Percentiles rank a stretch among this genome's conserved stretches.
Evolutionary conservation across 352 stramenopile species (phyloP).

Genomic region (Thraustochytrium striatum): DNA sequence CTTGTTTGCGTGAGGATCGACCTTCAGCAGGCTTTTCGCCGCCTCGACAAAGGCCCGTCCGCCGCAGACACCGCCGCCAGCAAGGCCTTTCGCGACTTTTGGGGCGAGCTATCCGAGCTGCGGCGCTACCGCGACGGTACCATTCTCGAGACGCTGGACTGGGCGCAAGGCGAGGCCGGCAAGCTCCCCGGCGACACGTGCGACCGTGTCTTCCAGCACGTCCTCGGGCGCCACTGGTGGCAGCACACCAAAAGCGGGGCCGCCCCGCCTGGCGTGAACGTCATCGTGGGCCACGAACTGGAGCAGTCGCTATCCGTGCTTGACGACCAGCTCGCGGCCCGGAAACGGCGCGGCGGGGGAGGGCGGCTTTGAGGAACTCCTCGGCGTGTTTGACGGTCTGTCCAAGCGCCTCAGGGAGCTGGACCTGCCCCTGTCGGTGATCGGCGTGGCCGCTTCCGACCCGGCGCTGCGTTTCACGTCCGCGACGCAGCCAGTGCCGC

Average conservation of each 20-base stretch:
- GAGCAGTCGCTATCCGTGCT: slow-evolving; percentile 45
- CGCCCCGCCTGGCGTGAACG: background rate
- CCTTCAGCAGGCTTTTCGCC: slow-evolving; percentile 66
- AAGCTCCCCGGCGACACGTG: background rate
- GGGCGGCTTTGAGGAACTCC: slow-evolving; percentile 43
- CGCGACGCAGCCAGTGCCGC: slow-evolving; percentile 70
- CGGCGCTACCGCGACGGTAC: slow-evolving; percentile 80
- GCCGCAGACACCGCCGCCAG: slow-evolving; percentile 71
- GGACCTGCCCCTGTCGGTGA: slow-evolving; percentile 75
- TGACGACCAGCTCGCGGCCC: background rate
- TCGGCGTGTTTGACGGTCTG: slow-evolving; percentile 73
- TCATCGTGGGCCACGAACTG: slow-evolving; percentile 47
- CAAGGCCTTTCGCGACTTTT: slow-evolving; percentile 72
- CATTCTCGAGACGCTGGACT: slow-evolving; percentile 80
- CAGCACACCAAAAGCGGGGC: too few relatives aligned
- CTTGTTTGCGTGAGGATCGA: slow-evolving; percentile 74
- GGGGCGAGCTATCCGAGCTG: slow-evolving; percentile 76
- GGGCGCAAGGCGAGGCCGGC: slow-evolving; percentile 63
- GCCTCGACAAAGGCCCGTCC: slow-evolving; percentile 78
- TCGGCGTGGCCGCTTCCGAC: slow-evolving; percentile 70
- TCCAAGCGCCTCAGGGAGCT: slow-evolving; percentile 68
- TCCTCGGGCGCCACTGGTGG: slow-evolving; percentile 44
- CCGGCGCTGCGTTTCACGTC: slow-evolving; percentile 76
- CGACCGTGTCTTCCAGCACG: slow-evolving; percentile 38
- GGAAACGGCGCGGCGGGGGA: too few relatives aligned